phyloP scores from a whole-genome alignment of 306 rosid species.

The Castanopsis chinensis region DNA sequence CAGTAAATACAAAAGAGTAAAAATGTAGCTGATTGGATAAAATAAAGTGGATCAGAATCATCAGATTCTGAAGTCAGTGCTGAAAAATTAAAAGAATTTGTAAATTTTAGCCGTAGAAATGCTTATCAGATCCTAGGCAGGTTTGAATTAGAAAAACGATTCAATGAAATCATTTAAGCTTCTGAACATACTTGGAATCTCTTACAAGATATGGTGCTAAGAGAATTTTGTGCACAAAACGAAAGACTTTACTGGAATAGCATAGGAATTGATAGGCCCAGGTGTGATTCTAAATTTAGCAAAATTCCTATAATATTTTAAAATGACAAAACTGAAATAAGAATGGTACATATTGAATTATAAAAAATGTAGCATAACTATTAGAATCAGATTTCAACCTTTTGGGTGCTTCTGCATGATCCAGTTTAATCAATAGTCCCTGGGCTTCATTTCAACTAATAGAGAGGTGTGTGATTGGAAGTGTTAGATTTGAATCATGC shows the following conservation, averaged over 20 bases:
- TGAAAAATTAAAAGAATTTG: neutral
- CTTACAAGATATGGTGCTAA: neutral
- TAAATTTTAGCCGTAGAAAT: neutral
- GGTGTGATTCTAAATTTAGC: constrained; percentile 8
- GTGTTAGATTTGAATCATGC: neutral
- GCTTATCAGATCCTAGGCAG: neutral
- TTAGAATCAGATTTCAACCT: neutral
- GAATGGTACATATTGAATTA: neutral
- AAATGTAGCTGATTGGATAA: neutral
- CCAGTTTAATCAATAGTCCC: neutral
- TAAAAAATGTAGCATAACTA: neutral
- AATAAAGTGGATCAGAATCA: neutral
- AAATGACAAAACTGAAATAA: neutral
- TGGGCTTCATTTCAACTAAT: neutral
- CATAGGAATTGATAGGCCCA: neutral
- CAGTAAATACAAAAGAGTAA: neutral
- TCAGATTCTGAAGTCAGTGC: no score
- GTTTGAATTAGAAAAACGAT: neutral
- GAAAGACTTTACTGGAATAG: neutral
- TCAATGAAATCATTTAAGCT: neutral
- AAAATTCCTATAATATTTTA: neutral
- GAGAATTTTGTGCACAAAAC: neutral
- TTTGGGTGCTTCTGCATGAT: constrained; percentile 4
- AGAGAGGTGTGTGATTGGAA: neutral
- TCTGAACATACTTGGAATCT: neutral